These are phyloP conservation scores for Erodium moschatum DNA, from an alignment of 441 rosid genomes.

Conservation along the genomic window DNA sequence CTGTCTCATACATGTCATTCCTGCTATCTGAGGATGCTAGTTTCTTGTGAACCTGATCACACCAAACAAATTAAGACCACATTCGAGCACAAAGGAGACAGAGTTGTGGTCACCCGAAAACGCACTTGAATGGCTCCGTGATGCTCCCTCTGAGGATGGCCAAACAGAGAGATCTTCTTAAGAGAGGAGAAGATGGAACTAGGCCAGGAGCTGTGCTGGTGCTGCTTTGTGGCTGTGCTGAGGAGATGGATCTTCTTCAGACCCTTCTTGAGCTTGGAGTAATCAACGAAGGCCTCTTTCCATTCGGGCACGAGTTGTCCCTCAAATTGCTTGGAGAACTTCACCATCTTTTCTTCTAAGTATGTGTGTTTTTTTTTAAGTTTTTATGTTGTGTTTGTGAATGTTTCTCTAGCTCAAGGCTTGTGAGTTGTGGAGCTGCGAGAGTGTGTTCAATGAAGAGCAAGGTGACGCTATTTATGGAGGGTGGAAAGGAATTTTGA, in stretches of 20 bases:
- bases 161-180: constrained; percentile 35
- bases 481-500: constrained; percentile 27
- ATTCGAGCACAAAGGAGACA: neutral
- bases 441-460: constrained; percentile 34
- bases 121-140: constrained; percentile 65
- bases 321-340: constrained; percentile 77
- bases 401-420: neutral
- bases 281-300: constrained; percentile 96
- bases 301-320: constrained; percentile 95
- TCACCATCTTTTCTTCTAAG: constrained; percentile 46
- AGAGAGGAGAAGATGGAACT: constrained; percentile 30
- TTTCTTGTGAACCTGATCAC: constrained; percentile 68
- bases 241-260: constrained; percentile 52
- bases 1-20: constrained; percentile 72
- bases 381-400: neutral
- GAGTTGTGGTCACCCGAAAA: neutral
- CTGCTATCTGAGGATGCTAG: constrained; percentile 63
- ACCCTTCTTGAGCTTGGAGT: constrained; percentile 75
- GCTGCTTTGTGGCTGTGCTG: constrained; percentile 18
- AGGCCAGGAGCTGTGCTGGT: constrained; percentile 21
- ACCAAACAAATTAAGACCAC: neutral
- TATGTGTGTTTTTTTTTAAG: neutral
- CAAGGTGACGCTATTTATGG: constrained; percentile 41
- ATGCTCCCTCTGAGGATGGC: constrained; percentile 37
- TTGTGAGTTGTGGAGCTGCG: constrained; percentile 16